Evolutionary conservation across 148 eudicot genomes (phyloP), one percentile per base, ranked within the genome.

Genomic region (Dianthus caryophyllus): DNA sequence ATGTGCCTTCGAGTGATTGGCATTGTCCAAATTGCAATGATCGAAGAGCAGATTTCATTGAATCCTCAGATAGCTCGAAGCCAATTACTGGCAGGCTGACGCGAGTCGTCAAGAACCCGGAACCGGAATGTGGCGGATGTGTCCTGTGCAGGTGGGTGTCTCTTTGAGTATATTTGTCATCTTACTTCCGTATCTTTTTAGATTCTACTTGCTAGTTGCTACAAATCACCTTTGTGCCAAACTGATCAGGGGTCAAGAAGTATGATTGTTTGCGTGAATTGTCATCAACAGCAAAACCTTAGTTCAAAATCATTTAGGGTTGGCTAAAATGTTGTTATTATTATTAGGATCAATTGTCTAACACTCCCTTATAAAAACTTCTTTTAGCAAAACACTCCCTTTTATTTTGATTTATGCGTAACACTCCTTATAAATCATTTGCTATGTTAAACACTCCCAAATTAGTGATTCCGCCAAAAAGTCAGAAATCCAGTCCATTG

Each of bases 111-210:
- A 86, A 86, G 78, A 71, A 81, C 60, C 73, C 84, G 39, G 96
- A 90, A 79, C 74, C 64, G 71, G 90, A 85, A 79, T 74, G 69
- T 63, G 98, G 97, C 51, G 97, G 97, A 58, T 94, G 97, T 71
- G 83, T 84, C 70, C 56, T 94, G 61, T 94, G 98, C 90, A 90
- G 98, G 98, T 94, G 57, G 57, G 86, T 76, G 48, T 33, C 58
- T 75, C 46, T 50, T 38, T 6, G 22, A 64, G 58, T 53, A 60
- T 24, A n/a, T 61, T 9, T 26, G 59, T 21, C 18, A 21, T 52
- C 22, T 44, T 71, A 25, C 53, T 47, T 16, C 62, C 64, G 9
- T 33, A 31, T 61, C 36, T 12, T 38, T 31, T 66, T 16, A 69
- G 44, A 14, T 17, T 16, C 46, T 13, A 38, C 16, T 59, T 67